Percentiles rank a stretch among this genome's conserved stretches.
These are phyloP conservation scores for Metarhizium humberi DNA, from an alignment of 2,329 filamentous ascomycete genomes.

Conservation along the genomic window DNA sequence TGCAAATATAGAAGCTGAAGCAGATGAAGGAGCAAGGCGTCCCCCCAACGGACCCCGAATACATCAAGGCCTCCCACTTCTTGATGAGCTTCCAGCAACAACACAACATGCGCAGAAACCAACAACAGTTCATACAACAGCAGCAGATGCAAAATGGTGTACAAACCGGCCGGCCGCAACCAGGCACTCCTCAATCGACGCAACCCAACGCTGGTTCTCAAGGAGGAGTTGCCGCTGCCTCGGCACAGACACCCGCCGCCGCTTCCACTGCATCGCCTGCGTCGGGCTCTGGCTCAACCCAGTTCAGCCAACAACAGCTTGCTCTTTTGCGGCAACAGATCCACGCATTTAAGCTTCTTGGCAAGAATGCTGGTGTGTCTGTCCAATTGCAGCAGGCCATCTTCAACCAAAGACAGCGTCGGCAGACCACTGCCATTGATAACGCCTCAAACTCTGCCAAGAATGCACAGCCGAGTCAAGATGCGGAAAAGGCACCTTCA, in stretches of 20 bases:
- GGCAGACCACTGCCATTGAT: constrained; percentile 43
- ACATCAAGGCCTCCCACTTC: constrained; percentile 70
- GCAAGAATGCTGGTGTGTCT: constrained; percentile 79
- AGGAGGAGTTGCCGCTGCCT: constrained; percentile 28
- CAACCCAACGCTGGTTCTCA: constrained; percentile 25
- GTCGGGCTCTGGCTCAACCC: constrained; percentile 32
- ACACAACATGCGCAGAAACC: constrained; percentile 43
- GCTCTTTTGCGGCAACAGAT: constrained; percentile 76
- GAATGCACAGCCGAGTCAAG: constrained; percentile 19
- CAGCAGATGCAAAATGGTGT: constrained; percentile 45
- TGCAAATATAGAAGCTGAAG: constrained; percentile 61
- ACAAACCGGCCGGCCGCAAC: constrained; percentile 28
- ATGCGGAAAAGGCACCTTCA: constrained; percentile 25
- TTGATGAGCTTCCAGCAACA: constrained; percentile 63
- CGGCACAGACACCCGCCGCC: constrained; percentile 21
- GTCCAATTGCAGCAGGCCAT: constrained; percentile 71
- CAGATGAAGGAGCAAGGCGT: constrained; percentile 83
- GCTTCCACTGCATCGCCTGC: constrained; percentile 21
- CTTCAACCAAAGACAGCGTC: constrained; percentile 63
- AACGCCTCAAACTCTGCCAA: constrained; percentile 30
- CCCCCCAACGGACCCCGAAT: constrained; percentile 75
- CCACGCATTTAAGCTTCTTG: constrained; percentile 79
- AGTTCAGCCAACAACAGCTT: constrained; percentile 73
- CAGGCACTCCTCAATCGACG: constrained; percentile 20
- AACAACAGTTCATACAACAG: constrained; percentile 32